phyloP scores from a whole-genome alignment of 2,329 filamentous ascomycete genomes.

The Ophidiomyces ophidiicola region DNA sequence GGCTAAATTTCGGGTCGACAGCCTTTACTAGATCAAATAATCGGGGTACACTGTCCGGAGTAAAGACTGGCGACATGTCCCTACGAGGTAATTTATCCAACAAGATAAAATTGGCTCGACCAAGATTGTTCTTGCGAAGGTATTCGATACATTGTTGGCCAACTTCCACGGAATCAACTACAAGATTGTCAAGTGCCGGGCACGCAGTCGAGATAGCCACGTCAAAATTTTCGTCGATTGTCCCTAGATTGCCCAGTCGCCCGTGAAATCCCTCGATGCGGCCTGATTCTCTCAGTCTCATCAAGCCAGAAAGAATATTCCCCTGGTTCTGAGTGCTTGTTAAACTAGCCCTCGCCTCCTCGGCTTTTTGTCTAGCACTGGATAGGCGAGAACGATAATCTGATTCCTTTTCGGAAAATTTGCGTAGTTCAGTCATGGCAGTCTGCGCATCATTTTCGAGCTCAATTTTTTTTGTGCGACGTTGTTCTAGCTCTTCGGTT shows the following conservation, averaged over 20 bases:
- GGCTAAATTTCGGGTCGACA: constrained; percentile 73
- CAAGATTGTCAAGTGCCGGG: constrained; percentile 81
- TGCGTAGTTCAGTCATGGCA: constrained; percentile 58
- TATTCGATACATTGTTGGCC: constrained; percentile 98
- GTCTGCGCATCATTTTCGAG: constrained; percentile 64
- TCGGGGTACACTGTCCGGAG: constrained; percentile 81
- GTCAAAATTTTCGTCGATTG: constrained; percentile 88
- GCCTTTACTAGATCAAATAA: constrained; percentile 86
- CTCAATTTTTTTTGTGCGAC: constrained; percentile 57
- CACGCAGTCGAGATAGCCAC: constrained; percentile 98
- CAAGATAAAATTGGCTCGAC: constrained; percentile 92
- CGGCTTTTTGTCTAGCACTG: constrained; percentile 81
- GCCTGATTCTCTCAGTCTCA: constrained; percentile 90
- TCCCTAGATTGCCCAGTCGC: constrained; percentile 81
- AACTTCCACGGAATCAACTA: constrained; percentile 89
- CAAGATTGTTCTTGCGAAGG: constrained; percentile 90
- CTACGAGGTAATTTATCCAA: constrained; percentile 72
- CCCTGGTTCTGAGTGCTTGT: constrained; percentile 84
- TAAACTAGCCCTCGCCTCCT: constrained; percentile 84
- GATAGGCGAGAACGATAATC: constrained; percentile 75
- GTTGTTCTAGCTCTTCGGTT: constrained; percentile 60
- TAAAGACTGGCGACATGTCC: constrained; percentile 68
- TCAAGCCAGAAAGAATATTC: constrained; percentile 79
- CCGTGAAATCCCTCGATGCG: constrained; percentile 96
- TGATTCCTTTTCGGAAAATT: constrained; percentile 65